These are phyloP conservation scores for Epichloe elymi DNA, from an alignment of 2,329 filamentous ascomycete genomes.

Conservation along the genomic window DNA sequence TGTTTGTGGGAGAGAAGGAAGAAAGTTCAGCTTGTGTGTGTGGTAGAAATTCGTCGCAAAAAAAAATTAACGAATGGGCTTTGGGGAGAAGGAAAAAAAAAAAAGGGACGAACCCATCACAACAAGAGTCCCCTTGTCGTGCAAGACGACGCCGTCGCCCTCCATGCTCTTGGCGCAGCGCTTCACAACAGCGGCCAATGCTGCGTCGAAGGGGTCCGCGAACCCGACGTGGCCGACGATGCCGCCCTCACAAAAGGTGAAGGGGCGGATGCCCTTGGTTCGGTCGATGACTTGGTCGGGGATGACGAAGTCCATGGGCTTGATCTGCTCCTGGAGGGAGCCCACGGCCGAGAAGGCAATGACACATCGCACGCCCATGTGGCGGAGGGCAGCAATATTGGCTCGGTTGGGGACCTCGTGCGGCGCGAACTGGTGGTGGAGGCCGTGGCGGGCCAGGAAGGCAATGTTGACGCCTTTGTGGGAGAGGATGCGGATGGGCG, in stretches of 20 bases:
- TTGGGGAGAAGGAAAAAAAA: background rate
- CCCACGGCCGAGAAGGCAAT: slow-evolving; percentile 95
- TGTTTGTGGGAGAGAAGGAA: slow-evolving; percentile 18
- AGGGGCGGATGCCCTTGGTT: slow-evolving; percentile 86
- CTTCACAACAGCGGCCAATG: slow-evolving; percentile 63
- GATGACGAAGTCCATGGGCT: slow-evolving; percentile 90
- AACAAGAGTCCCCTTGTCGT: slow-evolving; percentile 72
- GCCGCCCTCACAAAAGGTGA: slow-evolving; percentile 85
- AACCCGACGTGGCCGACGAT: slow-evolving; percentile 92
- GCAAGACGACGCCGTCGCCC: slow-evolving; percentile 73
- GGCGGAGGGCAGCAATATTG: slow-evolving; percentile 94
- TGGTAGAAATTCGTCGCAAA: too few species aligned
- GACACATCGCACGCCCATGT: slow-evolving; percentile 76
- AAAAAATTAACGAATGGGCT: background rate
- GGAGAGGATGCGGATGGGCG: slow-evolving; percentile 73
- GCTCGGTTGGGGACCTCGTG: slow-evolving; percentile 91
- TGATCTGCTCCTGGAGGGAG: slow-evolving; percentile 81
- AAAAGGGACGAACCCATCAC: slow-evolving; percentile 62
- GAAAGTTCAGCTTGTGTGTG: background rate
- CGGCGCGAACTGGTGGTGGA: slow-evolving; percentile 77
- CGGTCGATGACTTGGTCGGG: slow-evolving; percentile 96
- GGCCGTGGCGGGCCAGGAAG: slow-evolving; percentile 86
- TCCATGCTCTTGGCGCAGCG: slow-evolving; percentile 62
- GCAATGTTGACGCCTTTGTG: slow-evolving; percentile 74
- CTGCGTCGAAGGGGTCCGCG: slow-evolving; percentile 82